These are phyloP conservation scores for Diaporthe vexans DNA, from an alignment of 2,329 filamentous ascomycete species.

Conservation along the genomic window DNA sequence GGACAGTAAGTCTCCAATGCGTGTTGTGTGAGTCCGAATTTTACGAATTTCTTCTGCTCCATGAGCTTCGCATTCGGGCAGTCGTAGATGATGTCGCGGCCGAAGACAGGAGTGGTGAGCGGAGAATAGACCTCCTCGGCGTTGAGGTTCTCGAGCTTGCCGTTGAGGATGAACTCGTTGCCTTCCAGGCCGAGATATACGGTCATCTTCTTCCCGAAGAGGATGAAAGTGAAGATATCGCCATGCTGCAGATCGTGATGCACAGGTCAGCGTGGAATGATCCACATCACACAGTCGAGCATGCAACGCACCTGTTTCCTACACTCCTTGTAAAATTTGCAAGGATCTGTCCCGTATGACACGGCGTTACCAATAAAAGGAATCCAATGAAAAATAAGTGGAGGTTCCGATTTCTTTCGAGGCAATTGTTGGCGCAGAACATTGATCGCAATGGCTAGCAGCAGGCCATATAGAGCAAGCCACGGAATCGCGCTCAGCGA, in stretches of 20 bases:
- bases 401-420: constrained; percentile 24
- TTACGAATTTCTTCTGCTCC: constrained; percentile 97
- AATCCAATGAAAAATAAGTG: constrained; percentile 22
- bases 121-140: constrained; percentile 92
- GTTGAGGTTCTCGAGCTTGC: constrained; percentile 89
- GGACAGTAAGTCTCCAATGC: constrained; percentile 82
- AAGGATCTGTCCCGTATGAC: constrained; percentile 13
- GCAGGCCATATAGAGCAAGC: constrained; percentile 4
- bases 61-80: constrained; percentile 93
- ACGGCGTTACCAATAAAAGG: constrained; percentile 18
- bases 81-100: constrained; percentile 89
- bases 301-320: constrained; percentile 12
- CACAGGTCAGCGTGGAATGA: neutral
- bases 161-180: constrained; percentile 93
- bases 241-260: constrained; percentile 71
- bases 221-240: constrained; percentile 89
- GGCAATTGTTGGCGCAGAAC: constrained; percentile 22
- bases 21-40: constrained; percentile 81
- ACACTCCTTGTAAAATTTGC: constrained; percentile 18
- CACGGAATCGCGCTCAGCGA: neutral
- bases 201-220: constrained; percentile 90
- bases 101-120: constrained; percentile 80
- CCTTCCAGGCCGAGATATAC: constrained; percentile 85
- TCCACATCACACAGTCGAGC: too few species aligned
- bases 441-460: constrained; percentile 19